Conservation (phyloP, 495 filamentous ascomycete genomes). For the Podospora comata region DNA sequence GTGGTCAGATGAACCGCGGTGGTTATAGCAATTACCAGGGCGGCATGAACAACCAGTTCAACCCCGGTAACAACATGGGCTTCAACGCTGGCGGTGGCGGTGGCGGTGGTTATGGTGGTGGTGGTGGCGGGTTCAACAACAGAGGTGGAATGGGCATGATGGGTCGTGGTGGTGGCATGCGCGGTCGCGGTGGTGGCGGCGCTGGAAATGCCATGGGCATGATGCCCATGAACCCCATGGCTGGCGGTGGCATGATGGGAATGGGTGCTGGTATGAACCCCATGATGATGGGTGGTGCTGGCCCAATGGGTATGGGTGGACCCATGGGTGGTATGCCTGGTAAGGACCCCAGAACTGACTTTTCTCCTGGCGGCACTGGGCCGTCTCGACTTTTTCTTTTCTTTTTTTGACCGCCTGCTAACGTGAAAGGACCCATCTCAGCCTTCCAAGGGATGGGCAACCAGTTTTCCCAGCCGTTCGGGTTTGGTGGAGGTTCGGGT, state of each 20-base stretch:
- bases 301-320: slow-evolving; percentile 10
- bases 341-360: slow-evolving; percentile 18
- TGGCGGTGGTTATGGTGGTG: slow-evolving; percentile 56
- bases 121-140: slow-evolving; percentile 52
- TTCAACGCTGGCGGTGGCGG: slow-evolving; percentile 66
- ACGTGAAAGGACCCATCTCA: slow-evolving; percentile 23
- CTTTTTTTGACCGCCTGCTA: background rate
- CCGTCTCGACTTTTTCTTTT: background rate
- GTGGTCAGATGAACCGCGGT: slow-evolving; percentile 32
- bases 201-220: slow-evolving; percentile 31
- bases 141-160: slow-evolving; percentile 63
- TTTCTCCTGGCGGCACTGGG: no score
- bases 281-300: slow-evolving; percentile 52
- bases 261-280: slow-evolving; percentile 45
- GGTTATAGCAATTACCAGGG: slow-evolving; percentile 46
- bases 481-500: background rate
- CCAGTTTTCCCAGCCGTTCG: slow-evolving; percentile 10
- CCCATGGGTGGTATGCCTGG: slow-evolving; percentile 56
- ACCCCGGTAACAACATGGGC: slow-evolving; percentile 37
- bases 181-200: slow-evolving; percentile 31
- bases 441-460: slow-evolving; percentile 60
- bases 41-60: slow-evolving; percentile 38
- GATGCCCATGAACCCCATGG: slow-evolving; percentile 32
- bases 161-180: slow-evolving; percentile 56
- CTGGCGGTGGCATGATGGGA: slow-evolving; percentile 37